A percentile compares a stretch with the other conserved stretches of the same genome.
Evolutionary conservation across 768 basidiomycete species (phyloP).

Genomic region (Boletus rufocinnamomeus): DNA sequence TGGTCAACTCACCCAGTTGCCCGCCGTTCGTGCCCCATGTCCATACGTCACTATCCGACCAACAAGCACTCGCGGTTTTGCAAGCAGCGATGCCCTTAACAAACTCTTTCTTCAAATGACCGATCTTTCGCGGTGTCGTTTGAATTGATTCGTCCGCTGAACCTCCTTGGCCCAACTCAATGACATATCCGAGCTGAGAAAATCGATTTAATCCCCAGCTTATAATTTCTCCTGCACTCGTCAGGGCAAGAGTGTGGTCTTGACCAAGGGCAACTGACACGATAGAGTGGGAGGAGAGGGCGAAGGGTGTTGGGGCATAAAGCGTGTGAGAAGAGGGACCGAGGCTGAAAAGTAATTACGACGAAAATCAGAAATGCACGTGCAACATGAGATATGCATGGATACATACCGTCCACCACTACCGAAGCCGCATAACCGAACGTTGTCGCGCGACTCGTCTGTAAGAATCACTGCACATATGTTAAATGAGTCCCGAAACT

Average conservation of each 20-base stretch:
- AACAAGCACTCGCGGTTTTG: slow-evolving; percentile 85
- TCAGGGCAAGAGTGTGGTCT: slow-evolving; percentile 91
- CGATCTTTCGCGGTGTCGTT: slow-evolving; percentile 71
- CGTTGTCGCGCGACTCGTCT: slow-evolving; percentile 66
- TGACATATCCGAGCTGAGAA: slow-evolving; percentile 81
- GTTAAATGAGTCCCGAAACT: slow-evolving; percentile 1
- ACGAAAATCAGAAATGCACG: background rate
- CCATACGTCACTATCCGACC: slow-evolving; percentile 71
- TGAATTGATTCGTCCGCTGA: slow-evolving; percentile 76
- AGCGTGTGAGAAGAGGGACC: slow-evolving; percentile 80
- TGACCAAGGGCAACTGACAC: slow-evolving; percentile 81
- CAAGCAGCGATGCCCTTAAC: slow-evolving; percentile 85
- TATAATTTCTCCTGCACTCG: slow-evolving; percentile 75
- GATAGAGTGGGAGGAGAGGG: slow-evolving; percentile 57
- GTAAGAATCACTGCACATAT: slow-evolving; percentile 57
- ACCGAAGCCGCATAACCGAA: slow-evolving; percentile 88
- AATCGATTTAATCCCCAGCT: slow-evolving; percentile 94
- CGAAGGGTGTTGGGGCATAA: slow-evolving; percentile 63
- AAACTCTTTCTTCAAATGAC: slow-evolving; percentile 73
- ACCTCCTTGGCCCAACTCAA: slow-evolving; percentile 55
- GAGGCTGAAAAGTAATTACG: slow-evolving; percentile 45
- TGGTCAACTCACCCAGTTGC: slow-evolving; percentile 66
- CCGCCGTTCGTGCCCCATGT: slow-evolving; percentile 96
- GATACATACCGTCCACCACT: slow-evolving; percentile 74
- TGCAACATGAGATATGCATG: background rate